These are phyloP conservation scores for Drechslerella coelobrocha DNA, from an alignment of 2,329 filamentous ascomycete genomes.

Conservation along the genomic window DNA sequence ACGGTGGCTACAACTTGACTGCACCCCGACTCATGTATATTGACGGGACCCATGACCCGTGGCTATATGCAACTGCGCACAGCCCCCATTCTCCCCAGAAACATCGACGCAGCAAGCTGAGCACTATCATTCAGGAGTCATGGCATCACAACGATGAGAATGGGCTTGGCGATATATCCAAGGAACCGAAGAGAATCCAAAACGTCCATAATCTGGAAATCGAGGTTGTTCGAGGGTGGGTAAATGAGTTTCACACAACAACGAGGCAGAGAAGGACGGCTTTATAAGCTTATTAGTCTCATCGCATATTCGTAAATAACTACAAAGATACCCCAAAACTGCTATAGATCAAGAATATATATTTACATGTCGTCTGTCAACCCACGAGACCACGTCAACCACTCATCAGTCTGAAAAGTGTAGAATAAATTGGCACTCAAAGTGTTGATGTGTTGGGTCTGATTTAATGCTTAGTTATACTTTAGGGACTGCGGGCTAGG, in stretches of 20 bases:
- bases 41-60: slow-evolving; percentile 80
- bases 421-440: no score
- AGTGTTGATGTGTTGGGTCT: no score
- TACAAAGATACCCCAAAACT: background rate
- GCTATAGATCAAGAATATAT: no score
- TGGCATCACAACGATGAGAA: slow-evolving; percentile 86
- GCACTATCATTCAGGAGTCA: slow-evolving; percentile 72
- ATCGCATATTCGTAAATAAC: background rate
- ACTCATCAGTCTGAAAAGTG: no score
- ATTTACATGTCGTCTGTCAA: no score
- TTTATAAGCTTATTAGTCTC: background rate
- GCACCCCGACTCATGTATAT: slow-evolving; percentile 79
- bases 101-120: slow-evolving; percentile 20
- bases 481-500: no score
- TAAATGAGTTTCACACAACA: slow-evolving; percentile 26
- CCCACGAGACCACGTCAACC: no score
- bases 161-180: slow-evolving; percentile 60
- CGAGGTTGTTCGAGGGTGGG: slow-evolving; percentile 28
- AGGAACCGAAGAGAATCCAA: slow-evolving; percentile 38
- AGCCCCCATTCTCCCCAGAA: slow-evolving; percentile 65
- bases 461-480: no score
- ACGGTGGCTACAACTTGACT: slow-evolving; percentile 74
- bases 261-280: slow-evolving; percentile 17
- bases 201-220: slow-evolving; percentile 29
- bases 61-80: slow-evolving; percentile 76